Evolutionary conservation across 805 yeast species (phyloP), one percentile per base, ranked within the genome.

Genomic region (Myxozyma sirexii): DNA sequence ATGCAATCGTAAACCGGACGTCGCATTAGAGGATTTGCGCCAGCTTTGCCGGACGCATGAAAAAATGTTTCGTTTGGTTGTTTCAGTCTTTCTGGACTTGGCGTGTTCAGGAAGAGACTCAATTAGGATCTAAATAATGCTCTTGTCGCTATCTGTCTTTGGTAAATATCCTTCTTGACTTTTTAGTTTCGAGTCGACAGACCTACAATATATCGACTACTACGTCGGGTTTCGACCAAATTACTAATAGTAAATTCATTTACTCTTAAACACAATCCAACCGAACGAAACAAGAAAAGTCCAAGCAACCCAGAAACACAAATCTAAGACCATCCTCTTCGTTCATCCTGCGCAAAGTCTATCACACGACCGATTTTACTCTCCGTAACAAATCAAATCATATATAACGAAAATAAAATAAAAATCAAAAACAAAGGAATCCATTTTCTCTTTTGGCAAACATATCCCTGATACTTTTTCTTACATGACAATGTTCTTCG

Each of bases 401-500:
- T 10, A 48, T 12, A 35, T 7, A 31, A 19, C 15, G 27, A 31
- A n/a, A n/a, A 24, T 27, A 38, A 19, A 10, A 42, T 3, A 44
- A 26, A 29, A 33, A 38, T n/a, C 10, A 21, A 15, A 27, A 29
- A 38, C 21, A 48, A 35, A 15, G 47, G 43, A 3, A 10, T 33
- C 41, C 19, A 31, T 19, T 31, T 12, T 19, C 17, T 29, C 33
- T 7, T 29, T 29, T 10, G 38, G 15, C 3, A 38, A n/a, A 23
- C 33, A 4, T 42, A 29, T 43, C n/a, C n/a, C n/a, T n/a, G n/a
- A n/a, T n/a, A n/a, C n/a, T 19, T 5, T n/a, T 7, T 23, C 4
- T 52, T 57, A 63, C 43, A 63, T 82, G 67, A 89, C 92, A 78
- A 93, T 91, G 68, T 88, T 86, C 79, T 85, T 84, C 56, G 99